Evolutionary conservation across 345 rosid genomes (phyloP), one percentile per base, ranked within the genome.

Genomic region (Excoecaria cochinchinensis): DNA sequence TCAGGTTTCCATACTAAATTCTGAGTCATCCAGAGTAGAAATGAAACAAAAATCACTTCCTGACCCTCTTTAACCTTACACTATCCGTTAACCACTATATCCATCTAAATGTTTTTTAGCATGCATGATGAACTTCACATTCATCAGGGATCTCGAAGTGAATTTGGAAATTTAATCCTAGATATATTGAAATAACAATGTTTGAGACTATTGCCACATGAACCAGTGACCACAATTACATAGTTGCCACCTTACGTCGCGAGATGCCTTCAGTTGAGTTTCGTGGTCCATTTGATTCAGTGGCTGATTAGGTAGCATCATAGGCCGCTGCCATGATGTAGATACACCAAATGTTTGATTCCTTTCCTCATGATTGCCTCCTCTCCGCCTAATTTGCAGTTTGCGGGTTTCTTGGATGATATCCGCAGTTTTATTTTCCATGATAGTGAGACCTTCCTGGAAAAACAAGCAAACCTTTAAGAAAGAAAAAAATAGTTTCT

Each of bases 201-300:
- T 65, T 50, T 60, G 69, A 69, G 57, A 72, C 3, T 59, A 60
- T 69, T 63, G 76, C 72, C 78, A 71, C 8, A 72, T 78, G 76
- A 84, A 78, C 82, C 76, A 67, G 70, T 83, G 67, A 73, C 78
- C 85, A 76, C 87, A 79, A 84, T 39, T 56, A 81, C 89, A 79
- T 56, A 79, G 82, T 84, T 85, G 97, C 88, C 95, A 91, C 90
- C 97, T 92, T 85, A 96, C 98, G 76, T 96, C 99, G 80, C 99
- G 98, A 72, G 99, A 93, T 74, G 99, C 99, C 91, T 96, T 96
- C 86, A 96, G 90, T 74, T 92, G 98, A 60, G 84, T 90, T 67
- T 93, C 97, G 47, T 82, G 97, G 83, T 88, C 82, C 84, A 83
- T 76, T 73, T 79, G 89, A 72, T 66, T 77, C 65, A 70, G 85